Percentiles rank a stretch among this genome's conserved stretches.
phyloP scores from a whole-genome alignment of 2,329 filamentous ascomycete species.

The Aspergillus tubingensis region DNA sequence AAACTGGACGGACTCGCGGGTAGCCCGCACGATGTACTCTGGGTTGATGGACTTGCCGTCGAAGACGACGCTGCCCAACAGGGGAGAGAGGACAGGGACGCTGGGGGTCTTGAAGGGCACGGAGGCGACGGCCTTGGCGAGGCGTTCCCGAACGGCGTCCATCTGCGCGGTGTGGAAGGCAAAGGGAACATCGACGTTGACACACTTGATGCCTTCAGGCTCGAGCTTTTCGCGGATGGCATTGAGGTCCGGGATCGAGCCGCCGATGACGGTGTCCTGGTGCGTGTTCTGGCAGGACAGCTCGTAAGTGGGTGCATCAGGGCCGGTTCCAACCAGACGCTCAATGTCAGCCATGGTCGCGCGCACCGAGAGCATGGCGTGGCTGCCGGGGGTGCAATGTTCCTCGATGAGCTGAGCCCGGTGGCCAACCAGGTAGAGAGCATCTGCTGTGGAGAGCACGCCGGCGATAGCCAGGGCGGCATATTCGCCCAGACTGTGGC shows the following conservation, averaged over 20 bases:
- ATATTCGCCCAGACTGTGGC: conserved; percentile 44
- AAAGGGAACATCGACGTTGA: conserved; percentile 64
- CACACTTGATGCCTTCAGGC: conserved; percentile 60
- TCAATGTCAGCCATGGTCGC: too few species aligned
- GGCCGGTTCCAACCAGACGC: too few species aligned
- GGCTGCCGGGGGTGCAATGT: conserved; percentile 66
- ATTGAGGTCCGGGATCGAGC: conserved; percentile 26
- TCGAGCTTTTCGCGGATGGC: conserved; percentile 54
- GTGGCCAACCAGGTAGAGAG: conserved; percentile 66
- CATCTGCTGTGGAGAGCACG: conserved; percentile 36
- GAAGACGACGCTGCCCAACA: conserved; percentile 55
- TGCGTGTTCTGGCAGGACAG: too few species aligned
- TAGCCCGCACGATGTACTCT: too few species aligned
- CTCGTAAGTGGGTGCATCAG: too few species aligned
- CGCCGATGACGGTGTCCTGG: too few species aligned
- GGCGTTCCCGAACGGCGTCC: conserved; percentile 20
- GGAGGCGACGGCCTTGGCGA: conserved; percentile 9
- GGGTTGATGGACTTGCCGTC: too few species aligned
- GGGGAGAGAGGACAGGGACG: conserved; percentile 65
- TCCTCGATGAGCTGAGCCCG: conserved; percentile 68
- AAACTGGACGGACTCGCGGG: too few species aligned
- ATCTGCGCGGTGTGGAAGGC: conserved; percentile 47
- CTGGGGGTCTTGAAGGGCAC: conserved; percentile 11
- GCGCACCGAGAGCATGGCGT: conserved; percentile 65
- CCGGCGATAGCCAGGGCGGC: conserved; percentile 37